Conservation (phyloP, 176 grass and related monocot genomes). For the Chloris gayana region DNA sequence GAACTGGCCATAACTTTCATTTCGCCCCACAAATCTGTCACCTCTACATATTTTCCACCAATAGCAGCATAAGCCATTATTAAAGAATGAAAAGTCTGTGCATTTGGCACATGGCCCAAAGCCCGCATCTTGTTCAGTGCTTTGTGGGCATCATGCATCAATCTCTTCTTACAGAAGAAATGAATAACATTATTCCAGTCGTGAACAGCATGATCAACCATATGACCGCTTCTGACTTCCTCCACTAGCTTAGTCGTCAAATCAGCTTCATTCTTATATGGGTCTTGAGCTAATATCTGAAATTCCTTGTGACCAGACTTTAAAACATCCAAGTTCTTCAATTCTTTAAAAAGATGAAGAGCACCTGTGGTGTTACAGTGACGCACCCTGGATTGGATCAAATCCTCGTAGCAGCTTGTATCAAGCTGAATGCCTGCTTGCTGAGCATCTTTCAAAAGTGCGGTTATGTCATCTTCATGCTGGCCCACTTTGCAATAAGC, state of each 20-base stretch:
- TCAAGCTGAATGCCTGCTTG: slow-evolving; percentile 79
- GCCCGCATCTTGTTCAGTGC: slow-evolving; percentile 82
- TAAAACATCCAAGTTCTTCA: slow-evolving; percentile 62
- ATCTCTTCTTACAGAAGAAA: slow-evolving; percentile 93
- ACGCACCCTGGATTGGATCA: slow-evolving; percentile 62
- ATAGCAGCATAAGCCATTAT: slow-evolving; percentile 78
- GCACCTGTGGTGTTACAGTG: slow-evolving; percentile 59
- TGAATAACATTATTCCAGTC: slow-evolving; percentile 94
- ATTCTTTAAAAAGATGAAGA: slow-evolving; percentile 63
- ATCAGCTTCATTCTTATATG: slow-evolving; percentile 48
- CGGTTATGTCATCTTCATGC: slow-evolving; percentile 62
- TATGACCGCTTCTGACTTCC: slow-evolving; percentile 67
- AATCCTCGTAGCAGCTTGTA: slow-evolving; percentile 61
- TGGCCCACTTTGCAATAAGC: slow-evolving; percentile 71
- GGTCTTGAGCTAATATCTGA: slow-evolving; percentile 42
- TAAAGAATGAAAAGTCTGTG: slow-evolving; percentile 78
- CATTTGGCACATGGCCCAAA: slow-evolving; percentile 79
- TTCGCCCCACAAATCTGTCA: slow-evolving; percentile 93
- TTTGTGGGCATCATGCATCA: slow-evolving; percentile 89
- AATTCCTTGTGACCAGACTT: slow-evolving; percentile 56
- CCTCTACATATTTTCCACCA: slow-evolving; percentile 84
- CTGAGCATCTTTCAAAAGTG: slow-evolving; percentile 76
- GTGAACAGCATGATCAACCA: slow-evolving; percentile 63
- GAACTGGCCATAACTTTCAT: slow-evolving; percentile 77
- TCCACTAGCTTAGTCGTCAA: slow-evolving; percentile 72